Evolutionary conservation across 768 basidiomycete genomes (phyloP), one percentile per base, ranked within the genome.

Genomic region (Xerocomus spinulosus): DNA sequence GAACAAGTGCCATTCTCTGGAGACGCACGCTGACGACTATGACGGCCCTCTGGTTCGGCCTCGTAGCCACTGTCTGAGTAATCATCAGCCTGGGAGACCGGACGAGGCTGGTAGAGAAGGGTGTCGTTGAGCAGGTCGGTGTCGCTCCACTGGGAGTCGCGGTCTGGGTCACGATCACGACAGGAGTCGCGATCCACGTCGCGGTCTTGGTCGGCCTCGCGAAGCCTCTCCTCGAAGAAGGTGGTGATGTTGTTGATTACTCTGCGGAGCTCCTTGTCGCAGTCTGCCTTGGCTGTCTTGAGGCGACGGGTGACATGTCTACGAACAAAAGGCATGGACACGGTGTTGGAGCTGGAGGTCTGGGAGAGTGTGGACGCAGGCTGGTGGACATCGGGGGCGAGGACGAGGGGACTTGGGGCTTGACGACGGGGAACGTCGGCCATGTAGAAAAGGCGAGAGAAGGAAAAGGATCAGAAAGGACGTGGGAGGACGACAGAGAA

Each of bases 221-320:
- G 76, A 30, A 95, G 78, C 58, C 85, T 81, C 63, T 92, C 87
- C 71, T 99, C 95, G 57, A 96, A 95, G 70, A 92, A 97, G 32
- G 82, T 69, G 53, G 95, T 95, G 74, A 99, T 93, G 51, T 84
- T 90, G 69, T 90, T 85, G 50, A 94, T 92, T 63, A 97, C 88
- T 63, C 92, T 86, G 62, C 86, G 84, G 9, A 99, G 81, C 69
- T 96, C 92, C 74, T 88, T 89, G 80, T 99, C 92, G 75, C 95
- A 99, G 55, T 90, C 89, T 42, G 88, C 82, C 74, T 99, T 98
- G 49, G 95, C 93, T 4, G 86, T 87, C 72, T 84, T 87, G 68
- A 98, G 82, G 49, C 96, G 84, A 54, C 92, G 82, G 32, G 87
- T 91, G 60, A 98, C 91, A 73, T 97, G 94, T 46, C 92, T 82